Conservation (phyloP, 2,329 filamentous ascomycete genomes). For the Xylaria multiplex region DNA sequence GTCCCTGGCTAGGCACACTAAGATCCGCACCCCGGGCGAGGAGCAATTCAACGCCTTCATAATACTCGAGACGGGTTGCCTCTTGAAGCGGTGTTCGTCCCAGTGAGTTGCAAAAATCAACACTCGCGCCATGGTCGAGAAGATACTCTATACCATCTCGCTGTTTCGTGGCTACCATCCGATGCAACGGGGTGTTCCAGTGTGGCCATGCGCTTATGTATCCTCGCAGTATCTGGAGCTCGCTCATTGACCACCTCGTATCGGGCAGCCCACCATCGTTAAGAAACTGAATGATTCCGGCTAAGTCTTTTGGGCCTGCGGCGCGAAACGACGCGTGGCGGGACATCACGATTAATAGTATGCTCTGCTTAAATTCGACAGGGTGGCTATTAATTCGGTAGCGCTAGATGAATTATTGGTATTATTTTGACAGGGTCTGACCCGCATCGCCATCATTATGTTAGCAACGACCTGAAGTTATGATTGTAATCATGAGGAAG, state of each 20-base stretch:
- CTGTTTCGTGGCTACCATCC: conserved; percentile 22
- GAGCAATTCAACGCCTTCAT: conserved; percentile 11
- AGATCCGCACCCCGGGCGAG: neutral
- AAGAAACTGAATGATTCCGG: conserved; percentile 3
- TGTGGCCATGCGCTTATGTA: conserved; percentile 19
- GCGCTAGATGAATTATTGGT: too few relatives aligned
- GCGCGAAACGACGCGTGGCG: conserved; percentile 1
- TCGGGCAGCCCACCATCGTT: neutral
- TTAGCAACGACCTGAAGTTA: too few relatives aligned
- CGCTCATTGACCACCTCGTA: conserved; percentile 10
- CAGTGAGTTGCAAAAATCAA: conserved; percentile 6
- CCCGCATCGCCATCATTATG: too few relatives aligned
- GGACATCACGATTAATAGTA: neutral
- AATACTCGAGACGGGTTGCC: conserved; percentile 9
- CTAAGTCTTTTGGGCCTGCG: conserved; percentile 3
- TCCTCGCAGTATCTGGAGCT: conserved; percentile 9
- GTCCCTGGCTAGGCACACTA: neutral
- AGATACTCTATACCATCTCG: conserved; percentile 1
- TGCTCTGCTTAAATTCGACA: too few relatives aligned
- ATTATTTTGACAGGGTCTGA: too few relatives aligned
- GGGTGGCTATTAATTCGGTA: too few relatives aligned
- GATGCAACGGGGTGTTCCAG: conserved; percentile 23
- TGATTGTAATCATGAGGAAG: too few relatives aligned
- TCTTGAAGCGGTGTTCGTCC: conserved; percentile 15
- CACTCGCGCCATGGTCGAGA: conserved; percentile 2